Evolutionary conservation across 352 stramenopile genomes (phyloP).

Genomic region (Globisporangium emineosum): DNA sequence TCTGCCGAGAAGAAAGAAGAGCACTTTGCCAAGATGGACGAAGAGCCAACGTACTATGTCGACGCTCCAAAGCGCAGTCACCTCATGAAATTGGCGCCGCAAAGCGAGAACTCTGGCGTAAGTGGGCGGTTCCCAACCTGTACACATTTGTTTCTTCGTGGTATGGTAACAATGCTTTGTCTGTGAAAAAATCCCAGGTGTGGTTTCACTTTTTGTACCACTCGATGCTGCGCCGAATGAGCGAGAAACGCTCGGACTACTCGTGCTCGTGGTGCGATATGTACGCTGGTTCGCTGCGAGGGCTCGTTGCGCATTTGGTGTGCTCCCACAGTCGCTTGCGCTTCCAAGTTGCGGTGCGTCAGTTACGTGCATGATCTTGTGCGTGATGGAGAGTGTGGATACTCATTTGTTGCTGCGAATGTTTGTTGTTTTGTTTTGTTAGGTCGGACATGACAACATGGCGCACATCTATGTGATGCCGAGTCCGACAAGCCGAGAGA

Average conservation of each 20-base stretch:
- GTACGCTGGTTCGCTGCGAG: slow-evolving; percentile 66
- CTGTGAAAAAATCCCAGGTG: slow-evolving; percentile 30
- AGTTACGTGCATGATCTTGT: slow-evolving; percentile 3
- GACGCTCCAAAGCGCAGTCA: slow-evolving; percentile 19
- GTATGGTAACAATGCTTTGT: neutral
- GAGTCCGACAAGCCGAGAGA: slow-evolving; percentile 25
- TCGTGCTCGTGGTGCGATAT: slow-evolving; percentile 84
- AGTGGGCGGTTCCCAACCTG: neutral
- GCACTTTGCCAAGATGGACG: neutral
- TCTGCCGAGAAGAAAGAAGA: neutral
- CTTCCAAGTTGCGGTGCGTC: slow-evolving; percentile 74
- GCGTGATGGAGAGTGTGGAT: neutral
- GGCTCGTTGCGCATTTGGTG: slow-evolving; percentile 71
- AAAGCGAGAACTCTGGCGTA: slow-evolving; percentile 18
- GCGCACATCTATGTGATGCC: slow-evolving; percentile 84
- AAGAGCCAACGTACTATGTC: slow-evolving; percentile 13
- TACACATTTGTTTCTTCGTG: neutral
- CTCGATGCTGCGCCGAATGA: slow-evolving; percentile 74
- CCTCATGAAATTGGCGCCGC: slow-evolving; percentile 9
- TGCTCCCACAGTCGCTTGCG: slow-evolving; percentile 77
- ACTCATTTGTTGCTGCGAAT: neutral
- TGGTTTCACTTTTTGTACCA: slow-evolving; percentile 87
- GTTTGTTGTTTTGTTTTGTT: no score
- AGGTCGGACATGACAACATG: slow-evolving; percentile 76
- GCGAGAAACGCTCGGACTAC: slow-evolving; percentile 78